phyloP scores from a whole-genome alignment of 352 stramenopile species.

The Phytophthora meadii region DNA sequence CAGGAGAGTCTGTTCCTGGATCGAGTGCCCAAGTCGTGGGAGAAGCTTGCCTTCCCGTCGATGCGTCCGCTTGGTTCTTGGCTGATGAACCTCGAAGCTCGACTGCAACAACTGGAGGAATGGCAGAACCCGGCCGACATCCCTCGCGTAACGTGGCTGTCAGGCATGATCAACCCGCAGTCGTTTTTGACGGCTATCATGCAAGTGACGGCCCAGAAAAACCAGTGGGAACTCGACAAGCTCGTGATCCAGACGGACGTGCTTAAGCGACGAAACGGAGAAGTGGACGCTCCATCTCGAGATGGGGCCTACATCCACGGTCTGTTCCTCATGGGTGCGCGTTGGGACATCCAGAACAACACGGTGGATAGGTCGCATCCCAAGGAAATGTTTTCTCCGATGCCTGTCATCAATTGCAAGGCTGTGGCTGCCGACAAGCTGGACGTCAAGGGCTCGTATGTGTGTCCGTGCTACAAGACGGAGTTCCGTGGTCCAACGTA shows the following conservation, averaged over 20 bases:
- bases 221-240: constrained; percentile 97
- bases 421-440: constrained; percentile 95
- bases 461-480: constrained; percentile 98
- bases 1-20: constrained; percentile 95
- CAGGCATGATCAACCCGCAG: constrained; percentile 95
- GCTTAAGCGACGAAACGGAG: constrained; percentile 93
- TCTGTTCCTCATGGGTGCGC: constrained; percentile 95
- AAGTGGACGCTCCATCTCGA: constrained; percentile 88
- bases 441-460: constrained; percentile 94
- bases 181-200: constrained; percentile 98
- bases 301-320: constrained; percentile 97
- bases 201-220: constrained; percentile 98
- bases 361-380: constrained; percentile 95
- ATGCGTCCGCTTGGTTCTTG: constrained; percentile 92
- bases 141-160: constrained; percentile 96
- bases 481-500: constrained; percentile 94
- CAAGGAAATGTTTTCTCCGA: constrained; percentile 98
- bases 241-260: constrained; percentile 97
- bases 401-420: constrained; percentile 98
- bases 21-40: constrained; percentile 92
- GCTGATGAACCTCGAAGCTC: constrained; percentile 93
- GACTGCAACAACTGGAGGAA: constrained; percentile 95
- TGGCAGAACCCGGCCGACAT: constrained; percentile 98
- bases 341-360: constrained; percentile 93
- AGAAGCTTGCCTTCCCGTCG: constrained; percentile 95